A percentile compares a stretch with the other conserved stretches of the same genome.
These are phyloP conservation scores for Phyllachora maydis DNA, from an alignment of 2,329 filamentous ascomycete species.

Conservation along the genomic window DNA sequence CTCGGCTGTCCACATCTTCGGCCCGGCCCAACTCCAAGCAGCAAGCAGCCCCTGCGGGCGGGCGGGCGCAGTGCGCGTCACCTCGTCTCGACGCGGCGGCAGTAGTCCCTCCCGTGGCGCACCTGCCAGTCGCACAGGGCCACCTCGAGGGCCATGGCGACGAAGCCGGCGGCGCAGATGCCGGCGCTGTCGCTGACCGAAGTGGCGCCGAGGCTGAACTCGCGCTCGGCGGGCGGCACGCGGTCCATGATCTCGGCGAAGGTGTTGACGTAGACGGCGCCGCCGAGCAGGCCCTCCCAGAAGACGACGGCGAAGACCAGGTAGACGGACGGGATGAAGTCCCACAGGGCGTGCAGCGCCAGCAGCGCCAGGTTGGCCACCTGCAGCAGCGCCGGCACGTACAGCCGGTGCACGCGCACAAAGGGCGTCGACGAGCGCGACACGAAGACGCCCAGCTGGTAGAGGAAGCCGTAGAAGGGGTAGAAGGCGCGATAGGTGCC, in stretches of 20 bases:
- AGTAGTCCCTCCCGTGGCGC: constrained; percentile 56
- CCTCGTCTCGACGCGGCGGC: constrained; percentile 29
- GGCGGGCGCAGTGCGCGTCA: too few species aligned
- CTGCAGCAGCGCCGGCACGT: constrained; percentile 67
- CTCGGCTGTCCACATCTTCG: too few species aligned
- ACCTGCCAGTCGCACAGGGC: constrained; percentile 74
- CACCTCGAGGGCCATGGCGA: constrained; percentile 68
- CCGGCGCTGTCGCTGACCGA: constrained; percentile 84
- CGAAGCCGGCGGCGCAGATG: constrained; percentile 70
- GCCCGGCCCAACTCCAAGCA: too few species aligned
- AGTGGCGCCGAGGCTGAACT: constrained; percentile 79
- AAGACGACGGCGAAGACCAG: constrained; percentile 72
- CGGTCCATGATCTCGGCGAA: constrained; percentile 87
- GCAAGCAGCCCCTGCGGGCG: too few species aligned
- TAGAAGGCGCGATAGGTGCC: constrained; percentile 72
- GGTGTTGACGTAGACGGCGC: constrained; percentile 85
- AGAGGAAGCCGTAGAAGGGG: constrained; percentile 83
- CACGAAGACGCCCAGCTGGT: constrained; percentile 88
- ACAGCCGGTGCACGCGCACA: constrained; percentile 60
- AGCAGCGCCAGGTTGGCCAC: constrained; percentile 57
- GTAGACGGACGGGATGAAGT: constrained; percentile 72
- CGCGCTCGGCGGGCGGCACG: constrained; percentile 55
- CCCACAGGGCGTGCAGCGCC: constrained; percentile 53
- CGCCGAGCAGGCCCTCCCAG: constrained; percentile 86
- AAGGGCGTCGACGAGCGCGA: constrained; percentile 84